Evolutionary conservation across 768 basidiomycete species (phyloP), one percentile per base, ranked within the genome.

Genomic region (Rhodocollybia butyracea): DNA sequence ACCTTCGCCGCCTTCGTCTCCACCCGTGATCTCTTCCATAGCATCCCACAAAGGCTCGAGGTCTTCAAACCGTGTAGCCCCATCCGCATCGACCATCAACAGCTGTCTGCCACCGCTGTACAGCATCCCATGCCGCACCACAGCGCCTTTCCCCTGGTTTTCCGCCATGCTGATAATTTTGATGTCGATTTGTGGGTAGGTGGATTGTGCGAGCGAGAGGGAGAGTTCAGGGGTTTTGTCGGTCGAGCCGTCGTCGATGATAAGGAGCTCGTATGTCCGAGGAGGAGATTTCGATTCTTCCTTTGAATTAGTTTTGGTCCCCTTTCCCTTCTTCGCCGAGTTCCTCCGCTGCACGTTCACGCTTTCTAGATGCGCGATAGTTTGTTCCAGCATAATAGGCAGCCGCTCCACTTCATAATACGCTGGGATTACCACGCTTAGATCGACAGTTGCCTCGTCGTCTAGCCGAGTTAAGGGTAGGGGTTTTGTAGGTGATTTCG

Each of bases 51-150:
- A 72, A n/a, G 74, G 64, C 60, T 91, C 89, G 19, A 98, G 67
- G 64, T 97, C 95, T 42, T 82, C 77, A 63, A 98, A 94, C 45
- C 85, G 78, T 57, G 92, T 94, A 31, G 95, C 95, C 3, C 90
- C 95, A 61, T 98, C 95, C 7, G 95, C 95, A 64, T 98, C 95
- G 40, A 88, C 95, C 83, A 97, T 94, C 51, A 98, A 72, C 42
- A 97, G 73, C 10, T 91, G 74, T 60, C 77, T 71, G 6, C 95
- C 95, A 3, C 91, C 79, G 7, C 84, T 80, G 63, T 88, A 85
- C 59, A 95, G 68, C 83, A 95, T 91, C 32, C 95, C 94, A 70
- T 97, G 95, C 31, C 89, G 77, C 22, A 97, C 94, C 0, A 94
- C 91, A 3, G 94, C 95, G 19, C 95, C 95, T 66, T 98, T 98